Evolutionary conservation across 306 rosid genomes (phyloP).

Genomic region (Cucurbita moschata): DNA sequence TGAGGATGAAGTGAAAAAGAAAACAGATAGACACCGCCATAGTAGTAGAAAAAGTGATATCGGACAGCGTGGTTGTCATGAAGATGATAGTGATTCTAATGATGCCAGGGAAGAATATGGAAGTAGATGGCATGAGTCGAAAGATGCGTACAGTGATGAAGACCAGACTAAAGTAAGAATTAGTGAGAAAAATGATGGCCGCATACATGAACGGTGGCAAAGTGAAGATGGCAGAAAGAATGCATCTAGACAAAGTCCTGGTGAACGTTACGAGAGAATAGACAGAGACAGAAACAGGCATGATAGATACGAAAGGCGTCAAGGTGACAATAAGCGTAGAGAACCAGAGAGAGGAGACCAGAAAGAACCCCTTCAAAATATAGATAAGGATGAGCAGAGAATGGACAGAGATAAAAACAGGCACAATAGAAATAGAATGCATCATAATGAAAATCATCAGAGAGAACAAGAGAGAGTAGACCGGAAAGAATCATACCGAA

Average conservation of each 20-base stretch:
- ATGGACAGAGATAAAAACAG: constrained; percentile 8
- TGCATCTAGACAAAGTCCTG: constrained; percentile 11
- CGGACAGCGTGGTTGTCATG: constrained; percentile 1
- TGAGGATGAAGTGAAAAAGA: constrained; percentile 19
- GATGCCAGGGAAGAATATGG: constrained; percentile 14
- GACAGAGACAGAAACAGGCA: constrained; percentile 10
- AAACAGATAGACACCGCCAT: constrained; percentile 14
- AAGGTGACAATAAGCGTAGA: constrained; percentile 8
- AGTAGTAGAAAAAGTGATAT: constrained; percentile 13
- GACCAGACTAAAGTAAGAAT: constrained; percentile 9
- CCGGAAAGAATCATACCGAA: constrained; percentile 11
- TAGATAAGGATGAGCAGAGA: constrained; percentile 24
- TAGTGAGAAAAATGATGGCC: constrained; percentile 9
- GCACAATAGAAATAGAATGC: constrained; percentile 11
- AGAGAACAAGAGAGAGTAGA: constrained; percentile 13
- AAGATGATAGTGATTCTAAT: constrained; percentile 4
- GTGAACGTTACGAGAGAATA: constrained; percentile 26
- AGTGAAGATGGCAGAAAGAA: constrained; percentile 9
- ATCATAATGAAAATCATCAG: constrained; percentile 4
- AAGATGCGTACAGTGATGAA: constrained; percentile 9
- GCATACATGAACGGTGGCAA: constrained; percentile 12
- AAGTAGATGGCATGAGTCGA: constrained; percentile 1
- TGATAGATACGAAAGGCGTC: constrained; percentile 11
- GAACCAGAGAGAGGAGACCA: constrained; percentile 11
- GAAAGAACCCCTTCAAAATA: constrained; percentile 8